Conservation (phyloP, 225 moss, liverwort and hornwort species). For the Polytrichum commune region DNA sequence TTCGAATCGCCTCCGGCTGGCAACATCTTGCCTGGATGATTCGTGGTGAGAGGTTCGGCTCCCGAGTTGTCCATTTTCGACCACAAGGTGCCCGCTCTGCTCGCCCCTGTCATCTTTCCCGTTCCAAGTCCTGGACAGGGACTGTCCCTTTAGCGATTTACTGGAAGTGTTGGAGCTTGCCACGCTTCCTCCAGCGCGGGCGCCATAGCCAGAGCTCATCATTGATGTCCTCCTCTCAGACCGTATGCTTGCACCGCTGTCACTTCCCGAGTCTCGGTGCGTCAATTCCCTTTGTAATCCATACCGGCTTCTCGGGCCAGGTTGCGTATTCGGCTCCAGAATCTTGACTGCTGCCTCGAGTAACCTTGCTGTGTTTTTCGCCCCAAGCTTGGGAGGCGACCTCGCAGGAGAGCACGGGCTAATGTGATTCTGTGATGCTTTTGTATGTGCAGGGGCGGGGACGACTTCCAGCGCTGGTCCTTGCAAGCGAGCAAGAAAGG, state of each 20-base stretch:
- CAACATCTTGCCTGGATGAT: slow-evolving; percentile 11
- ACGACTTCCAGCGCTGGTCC: background rate
- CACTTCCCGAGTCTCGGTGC: slow-evolving; percentile 16
- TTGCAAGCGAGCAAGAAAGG: slow-evolving; percentile 60
- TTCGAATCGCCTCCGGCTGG: background rate
- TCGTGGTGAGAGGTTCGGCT: background rate
- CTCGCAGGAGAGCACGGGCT: slow-evolving; percentile 39
- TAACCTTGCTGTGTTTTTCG: slow-evolving; percentile 51
- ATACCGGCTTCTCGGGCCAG: slow-evolving; percentile 17
- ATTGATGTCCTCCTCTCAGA: slow-evolving; percentile 17
- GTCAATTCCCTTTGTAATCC: background rate
- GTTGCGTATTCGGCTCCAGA: slow-evolving; percentile 61
- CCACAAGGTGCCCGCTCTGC: slow-evolving; percentile 18
- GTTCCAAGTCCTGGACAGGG: slow-evolving; percentile 8
- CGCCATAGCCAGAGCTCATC: background rate
- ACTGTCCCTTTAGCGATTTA: slow-evolving; percentile 13
- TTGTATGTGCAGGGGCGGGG: too few relatives aligned
- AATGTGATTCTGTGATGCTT: background rate
- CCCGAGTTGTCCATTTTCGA: slow-evolving; percentile 6
- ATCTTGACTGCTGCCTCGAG: slow-evolving; percentile 79
- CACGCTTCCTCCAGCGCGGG: slow-evolving; percentile 2
- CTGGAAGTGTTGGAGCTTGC: slow-evolving; percentile 12
- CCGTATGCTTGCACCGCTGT: slow-evolving; percentile 22
- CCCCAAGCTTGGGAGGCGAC: slow-evolving; percentile 65
- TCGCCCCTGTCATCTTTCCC: slow-evolving; percentile 24